Evolutionary conservation across 1,139 yeast species (phyloP).

Genomic region (Suhomyces atakaporum): DNA sequence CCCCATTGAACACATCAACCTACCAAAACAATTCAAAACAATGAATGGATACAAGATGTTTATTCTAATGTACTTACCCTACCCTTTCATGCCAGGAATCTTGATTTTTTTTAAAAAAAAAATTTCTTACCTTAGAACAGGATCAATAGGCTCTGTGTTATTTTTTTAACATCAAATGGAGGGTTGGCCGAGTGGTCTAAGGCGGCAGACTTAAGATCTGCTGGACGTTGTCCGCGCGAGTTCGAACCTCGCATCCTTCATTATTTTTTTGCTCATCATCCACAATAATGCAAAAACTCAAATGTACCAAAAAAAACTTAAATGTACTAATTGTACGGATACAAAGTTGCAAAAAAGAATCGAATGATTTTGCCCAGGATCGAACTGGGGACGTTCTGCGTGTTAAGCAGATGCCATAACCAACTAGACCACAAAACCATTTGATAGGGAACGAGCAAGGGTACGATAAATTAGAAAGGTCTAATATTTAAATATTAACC

Average conservation of each 20-base stretch:
- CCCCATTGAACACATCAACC: no score
- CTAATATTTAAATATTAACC: no score
- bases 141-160: no score
- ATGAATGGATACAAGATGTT: no score
- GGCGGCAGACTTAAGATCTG: constrained; percentile 59
- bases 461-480: no score
- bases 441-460: no score
- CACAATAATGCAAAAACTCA: no score
- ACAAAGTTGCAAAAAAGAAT: constrained; percentile 13
- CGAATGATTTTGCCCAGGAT: constrained; percentile 95
- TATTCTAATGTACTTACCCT: no score
- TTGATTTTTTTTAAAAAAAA: no score
- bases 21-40: no score
- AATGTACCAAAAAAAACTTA: background rate
- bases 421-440: constrained; percentile 85
- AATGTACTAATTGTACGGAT: background rate
- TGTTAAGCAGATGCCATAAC: constrained; percentile 99
- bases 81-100: no score
- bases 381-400: constrained; percentile 99
- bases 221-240: constrained; percentile 75
- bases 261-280: no score
- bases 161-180: constrained; percentile 26
- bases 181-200: constrained; percentile 60
- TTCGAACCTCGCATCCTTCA: constrained; percentile 87
- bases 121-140: background rate